Evolutionary conservation across 306 rosid genomes (phyloP).

Genomic region (Gastrolobium villosum): DNA sequence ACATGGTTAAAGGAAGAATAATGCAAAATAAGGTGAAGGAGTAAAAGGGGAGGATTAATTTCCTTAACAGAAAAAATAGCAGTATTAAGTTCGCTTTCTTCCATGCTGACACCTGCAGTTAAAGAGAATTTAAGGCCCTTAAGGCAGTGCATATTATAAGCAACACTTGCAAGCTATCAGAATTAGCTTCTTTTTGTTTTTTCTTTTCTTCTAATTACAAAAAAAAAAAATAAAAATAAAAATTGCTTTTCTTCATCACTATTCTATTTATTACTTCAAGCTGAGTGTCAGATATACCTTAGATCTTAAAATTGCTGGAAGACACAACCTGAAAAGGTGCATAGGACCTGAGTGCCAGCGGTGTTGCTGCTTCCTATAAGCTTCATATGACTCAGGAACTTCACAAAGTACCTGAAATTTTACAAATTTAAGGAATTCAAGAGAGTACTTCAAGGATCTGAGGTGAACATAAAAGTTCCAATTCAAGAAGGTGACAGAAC

Average conservation of each 20-base stretch:
- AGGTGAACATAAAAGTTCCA: neutral
- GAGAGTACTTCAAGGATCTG: constrained; percentile 13
- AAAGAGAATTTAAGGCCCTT: constrained; percentile 38
- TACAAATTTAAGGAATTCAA: constrained; percentile 25
- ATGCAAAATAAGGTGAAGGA: constrained; percentile 96
- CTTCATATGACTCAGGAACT: constrained; percentile 97
- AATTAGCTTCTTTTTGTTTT: neutral
- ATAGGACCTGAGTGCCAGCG: constrained; percentile 99
- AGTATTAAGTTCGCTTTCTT: constrained; percentile 92
- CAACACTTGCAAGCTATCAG: constrained; percentile 31
- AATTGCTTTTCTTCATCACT: constrained; percentile 32
- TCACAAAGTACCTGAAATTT: constrained; percentile 85
- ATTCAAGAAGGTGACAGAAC: constrained; percentile 10
- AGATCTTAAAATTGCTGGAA: constrained; percentile 83
- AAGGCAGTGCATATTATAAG: constrained; percentile 21
- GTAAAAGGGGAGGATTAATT: constrained; percentile 92
- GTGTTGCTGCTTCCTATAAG: constrained; percentile 97
- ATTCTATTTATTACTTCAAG: constrained; percentile 39
- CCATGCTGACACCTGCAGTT: constrained; percentile 84
- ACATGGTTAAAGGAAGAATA: constrained; percentile 97
- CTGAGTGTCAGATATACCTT: constrained; percentile 62
- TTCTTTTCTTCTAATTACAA: too few relatives aligned
- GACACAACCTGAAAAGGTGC: constrained; percentile 93
- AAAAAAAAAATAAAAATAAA: too few relatives aligned
- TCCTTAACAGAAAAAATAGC: constrained; percentile 87